Percentiles rank a stretch among this genome's conserved stretches.
Evolutionary conservation across 1,284 basidiomycete genomes (phyloP).

Genomic region (Tranzscheliella williamsii): DNA sequence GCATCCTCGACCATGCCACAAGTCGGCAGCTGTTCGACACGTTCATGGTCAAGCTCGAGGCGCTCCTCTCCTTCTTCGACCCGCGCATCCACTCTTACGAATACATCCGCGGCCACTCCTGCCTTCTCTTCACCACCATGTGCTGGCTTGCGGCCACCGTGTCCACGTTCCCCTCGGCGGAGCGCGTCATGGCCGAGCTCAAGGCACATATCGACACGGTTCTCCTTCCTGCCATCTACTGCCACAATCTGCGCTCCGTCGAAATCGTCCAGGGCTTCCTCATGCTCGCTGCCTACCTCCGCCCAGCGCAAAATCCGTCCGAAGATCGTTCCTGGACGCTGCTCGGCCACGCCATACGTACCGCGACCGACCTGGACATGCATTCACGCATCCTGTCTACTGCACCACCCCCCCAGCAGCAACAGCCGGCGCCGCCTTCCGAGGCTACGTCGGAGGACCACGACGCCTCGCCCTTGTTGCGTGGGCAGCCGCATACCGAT

Average conservation of each 20-base stretch:
- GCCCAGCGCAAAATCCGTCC: slow-evolving; percentile 19
- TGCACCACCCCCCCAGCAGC: slow-evolving; percentile 5
- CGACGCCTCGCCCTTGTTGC: neutral
- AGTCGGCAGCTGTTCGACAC: slow-evolving; percentile 22
- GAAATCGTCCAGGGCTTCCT: slow-evolving; percentile 33
- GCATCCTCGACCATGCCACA: slow-evolving; percentile 17
- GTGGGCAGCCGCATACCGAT: neutral
- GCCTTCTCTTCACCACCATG: slow-evolving; percentile 33
- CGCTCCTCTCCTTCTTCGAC: slow-evolving; percentile 32
- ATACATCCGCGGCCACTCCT: slow-evolving; percentile 24
- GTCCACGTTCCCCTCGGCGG: slow-evolving; percentile 11
- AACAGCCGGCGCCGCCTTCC: neutral
- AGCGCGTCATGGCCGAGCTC: slow-evolving; percentile 16
- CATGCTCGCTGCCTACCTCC: slow-evolving; percentile 34
- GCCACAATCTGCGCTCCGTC: slow-evolving; percentile 34
- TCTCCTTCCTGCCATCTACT: slow-evolving; percentile 27
- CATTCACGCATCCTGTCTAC: slow-evolving; percentile 22
- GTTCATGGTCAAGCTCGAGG: slow-evolving; percentile 28
- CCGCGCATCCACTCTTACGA: slow-evolving; percentile 25
- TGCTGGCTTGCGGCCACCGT: slow-evolving; percentile 31
- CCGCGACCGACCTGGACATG: slow-evolving; percentile 29
- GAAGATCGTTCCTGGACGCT: slow-evolving; percentile 36
- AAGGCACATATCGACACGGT: slow-evolving; percentile 28
- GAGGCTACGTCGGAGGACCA: neutral
- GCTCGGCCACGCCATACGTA: slow-evolving; percentile 28